These are phyloP conservation scores for Chondrus crispus DNA, from an alignment of 23 red algal species.

Conservation along the genomic window DNA sequence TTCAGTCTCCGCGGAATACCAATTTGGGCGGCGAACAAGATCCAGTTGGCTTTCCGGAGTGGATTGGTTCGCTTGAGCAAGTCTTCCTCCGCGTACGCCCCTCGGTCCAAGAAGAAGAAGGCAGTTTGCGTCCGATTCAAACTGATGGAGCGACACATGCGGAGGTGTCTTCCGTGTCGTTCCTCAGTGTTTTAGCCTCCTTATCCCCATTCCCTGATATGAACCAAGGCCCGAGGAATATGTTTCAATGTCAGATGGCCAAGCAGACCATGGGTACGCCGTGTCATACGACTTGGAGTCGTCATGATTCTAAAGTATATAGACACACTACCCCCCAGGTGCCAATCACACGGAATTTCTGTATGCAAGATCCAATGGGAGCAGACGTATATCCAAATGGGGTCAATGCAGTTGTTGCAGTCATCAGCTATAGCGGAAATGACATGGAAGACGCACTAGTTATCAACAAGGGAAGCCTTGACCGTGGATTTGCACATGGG, in stretches of 20 bases:
- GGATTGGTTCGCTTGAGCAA: conserved; percentile 86
- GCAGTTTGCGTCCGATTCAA: conserved; percentile 42
- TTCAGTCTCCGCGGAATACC: conserved; percentile 8
- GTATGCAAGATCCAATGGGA: conserved; percentile 56
- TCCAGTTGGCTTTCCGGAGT: conserved; percentile 32
- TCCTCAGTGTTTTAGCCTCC: conserved; percentile 78
- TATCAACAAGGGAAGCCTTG: conserved; percentile 84
- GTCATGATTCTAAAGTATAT: conserved; percentile 90
- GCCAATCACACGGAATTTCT: conserved; percentile 73
- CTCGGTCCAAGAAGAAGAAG: conserved; percentile 18
- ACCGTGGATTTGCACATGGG: conserved; percentile 86
- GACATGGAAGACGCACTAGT: conserved; percentile 99
- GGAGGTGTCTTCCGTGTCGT: conserved; percentile 64
- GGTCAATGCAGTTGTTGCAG: conserved; percentile 94
- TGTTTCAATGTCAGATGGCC: conserved; percentile 99
- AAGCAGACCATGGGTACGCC: conserved; percentile 96
- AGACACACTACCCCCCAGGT: conserved; percentile 69
- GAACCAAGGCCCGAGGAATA: conserved; percentile 98
- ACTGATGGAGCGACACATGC: conserved; percentile 61
- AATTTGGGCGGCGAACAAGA: neutral
- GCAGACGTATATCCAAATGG: conserved; percentile 85
- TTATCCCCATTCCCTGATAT: conserved; percentile 92
- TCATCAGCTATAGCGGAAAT: conserved; percentile 93
- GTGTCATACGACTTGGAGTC: conserved; percentile 62
- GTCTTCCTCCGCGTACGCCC: conserved; percentile 65